Evolutionary conservation across 1,284 basidiomycete species (phyloP), one percentile per base, ranked within the genome.

Genomic region (Puccinia triticina): DNA sequence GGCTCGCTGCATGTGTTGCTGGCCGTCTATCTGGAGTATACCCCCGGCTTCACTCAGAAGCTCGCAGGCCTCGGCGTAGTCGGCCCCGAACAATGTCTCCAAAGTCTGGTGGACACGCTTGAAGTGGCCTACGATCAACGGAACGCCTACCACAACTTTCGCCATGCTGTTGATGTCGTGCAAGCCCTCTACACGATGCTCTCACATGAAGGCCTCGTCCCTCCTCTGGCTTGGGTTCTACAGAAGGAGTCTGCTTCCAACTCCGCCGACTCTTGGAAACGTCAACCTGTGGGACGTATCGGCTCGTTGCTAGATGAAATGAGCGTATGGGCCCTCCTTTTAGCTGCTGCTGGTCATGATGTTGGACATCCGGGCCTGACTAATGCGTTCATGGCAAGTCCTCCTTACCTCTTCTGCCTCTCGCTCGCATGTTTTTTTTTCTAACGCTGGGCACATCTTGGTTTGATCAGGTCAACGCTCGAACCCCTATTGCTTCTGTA

Each of bases 131-230:
- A 98, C 86, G 92, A 95, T 84, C 90, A 91, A 69, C 91, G 92
- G 77, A 97, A 97, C 88, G 92, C 93, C 21, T 98, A 98, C 87
- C 95, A 98, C 85, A 98, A 98, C 86, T 97, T 96, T 86, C 91
- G 94, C 83, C 95, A 98, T 87, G 95, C 95, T 0, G 89, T 96
- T 67, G 96, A 98, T 86, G 96, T 98, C 16, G 90, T 97, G 32
- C 95, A 98, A 87, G 95, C 95, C 0, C 91, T 92, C 1, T 94
- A 96, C 86, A 91, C 90, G 37, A 96, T 96, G 88, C 89, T 98
- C 40, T 90, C 90, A 74, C 89, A 90, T 32, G 92, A 93, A 23
- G 92, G 91, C 23, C 90, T 93, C 86, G 93, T 94, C 0, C 96
- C 95, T 2, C 91, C 93, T 0, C 89, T 93, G 8, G 89, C 89